These are phyloP conservation scores for Penicillium occitanis DNA, from an alignment of 2,329 filamentous ascomycete species.

Conservation along the genomic window DNA sequence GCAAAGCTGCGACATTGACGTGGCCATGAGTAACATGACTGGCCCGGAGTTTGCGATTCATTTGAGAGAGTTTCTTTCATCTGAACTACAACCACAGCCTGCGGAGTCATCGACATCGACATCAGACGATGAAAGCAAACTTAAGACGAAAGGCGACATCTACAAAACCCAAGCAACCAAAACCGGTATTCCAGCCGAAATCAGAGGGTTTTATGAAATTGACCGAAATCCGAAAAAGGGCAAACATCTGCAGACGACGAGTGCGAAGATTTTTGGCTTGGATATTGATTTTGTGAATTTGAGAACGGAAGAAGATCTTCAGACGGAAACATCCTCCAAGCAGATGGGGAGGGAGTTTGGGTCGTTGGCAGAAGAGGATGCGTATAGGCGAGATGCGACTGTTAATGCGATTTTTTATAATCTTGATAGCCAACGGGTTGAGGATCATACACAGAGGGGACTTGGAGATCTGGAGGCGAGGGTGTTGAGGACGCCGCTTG, in stretches of 20 bases:
- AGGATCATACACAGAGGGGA: conserved; percentile 10
- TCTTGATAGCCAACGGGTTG: neutral
- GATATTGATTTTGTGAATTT: conserved; percentile 18
- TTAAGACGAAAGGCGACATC: neutral
- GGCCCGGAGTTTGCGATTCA: conserved; percentile 7
- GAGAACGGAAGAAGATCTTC: neutral
- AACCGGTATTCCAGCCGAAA: conserved; percentile 4
- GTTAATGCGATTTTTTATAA: conserved; percentile 16
- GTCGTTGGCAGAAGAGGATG: conserved; percentile 9
- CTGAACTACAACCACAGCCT: neutral
- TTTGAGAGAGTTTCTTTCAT: conserved; percentile 8
- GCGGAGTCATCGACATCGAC: neutral
- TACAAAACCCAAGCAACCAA: conserved; percentile 9
- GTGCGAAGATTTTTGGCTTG: conserved; percentile 13
- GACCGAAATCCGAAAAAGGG: conserved; percentile 12
- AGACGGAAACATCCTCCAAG: neutral
- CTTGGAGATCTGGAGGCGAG: neutral
- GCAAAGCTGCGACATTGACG: conserved; percentile 11
- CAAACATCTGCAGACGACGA: conserved; percentile 13
- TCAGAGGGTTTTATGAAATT: conserved; percentile 13
- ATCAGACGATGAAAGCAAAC: neutral
- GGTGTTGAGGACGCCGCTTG: conserved; percentile 11
- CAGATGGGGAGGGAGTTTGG: neutral
- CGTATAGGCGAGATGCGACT: conserved; percentile 10
- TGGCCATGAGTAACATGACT: conserved; percentile 7